Conservation (phyloP, 2,329 filamentous ascomycete species). For the Calonectria pteridis region DNA sequence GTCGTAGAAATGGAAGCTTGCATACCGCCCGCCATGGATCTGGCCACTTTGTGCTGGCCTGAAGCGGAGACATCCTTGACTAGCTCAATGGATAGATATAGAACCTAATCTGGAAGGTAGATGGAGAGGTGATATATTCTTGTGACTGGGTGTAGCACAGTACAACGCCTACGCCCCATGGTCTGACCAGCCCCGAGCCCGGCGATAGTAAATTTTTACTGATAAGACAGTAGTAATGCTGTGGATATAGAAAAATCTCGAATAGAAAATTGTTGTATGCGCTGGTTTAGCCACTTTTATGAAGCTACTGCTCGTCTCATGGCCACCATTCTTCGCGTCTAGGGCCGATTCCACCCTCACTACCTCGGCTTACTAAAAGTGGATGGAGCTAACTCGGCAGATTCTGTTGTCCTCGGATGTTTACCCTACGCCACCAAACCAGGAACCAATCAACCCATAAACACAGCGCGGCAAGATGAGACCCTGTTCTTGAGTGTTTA, state of each 20-base stretch:
- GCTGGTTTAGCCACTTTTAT: neutral
- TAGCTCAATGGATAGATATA: neutral
- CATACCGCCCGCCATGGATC: neutral
- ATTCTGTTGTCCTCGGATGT: neutral
- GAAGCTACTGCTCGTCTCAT: neutral
- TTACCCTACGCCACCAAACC: neutral
- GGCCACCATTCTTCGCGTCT: neutral
- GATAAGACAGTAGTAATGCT: neutral
- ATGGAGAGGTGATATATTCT: neutral
- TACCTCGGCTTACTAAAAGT: constrained; percentile 1
- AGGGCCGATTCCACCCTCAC: neutral
- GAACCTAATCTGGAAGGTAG: neutral
- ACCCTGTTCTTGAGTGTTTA: neutral
- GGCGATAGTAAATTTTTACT: neutral
- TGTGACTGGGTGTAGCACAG: neutral
- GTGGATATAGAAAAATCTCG: neutral
- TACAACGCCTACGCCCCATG: neutral
- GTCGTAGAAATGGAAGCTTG: neutral
- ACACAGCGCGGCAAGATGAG: neutral
- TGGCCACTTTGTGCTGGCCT: neutral
- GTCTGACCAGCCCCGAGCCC: neutral
- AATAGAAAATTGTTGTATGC: neutral
- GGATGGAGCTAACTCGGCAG: constrained; percentile 3
- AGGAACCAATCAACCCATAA: neutral
- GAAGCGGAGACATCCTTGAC: neutral